Evolutionary conservation across 1,139 yeast species (phyloP).

Genomic region (Scheffersomyces parashehatae): DNA sequence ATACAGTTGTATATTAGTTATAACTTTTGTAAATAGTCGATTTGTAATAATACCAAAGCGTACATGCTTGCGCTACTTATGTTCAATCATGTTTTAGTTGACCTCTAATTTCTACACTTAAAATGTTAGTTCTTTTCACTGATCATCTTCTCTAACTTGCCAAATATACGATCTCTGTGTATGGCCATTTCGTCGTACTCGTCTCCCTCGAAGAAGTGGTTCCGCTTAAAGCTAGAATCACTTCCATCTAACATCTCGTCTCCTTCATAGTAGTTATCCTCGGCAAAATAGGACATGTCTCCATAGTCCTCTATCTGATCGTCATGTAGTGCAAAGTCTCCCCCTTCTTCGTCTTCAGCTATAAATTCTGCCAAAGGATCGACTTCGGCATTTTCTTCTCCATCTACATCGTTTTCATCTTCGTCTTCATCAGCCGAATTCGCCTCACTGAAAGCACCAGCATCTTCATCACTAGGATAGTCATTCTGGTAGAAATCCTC

Average conservation of each 20-base stretch:
- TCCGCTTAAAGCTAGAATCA: conserved; percentile 33
- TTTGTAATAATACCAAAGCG: conserved; percentile 33
- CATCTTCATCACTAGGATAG: conserved; percentile 92
- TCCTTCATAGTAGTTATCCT: conserved; percentile 24
- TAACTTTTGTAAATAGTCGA: conserved; percentile 33
- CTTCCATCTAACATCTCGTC: conserved; percentile 20
- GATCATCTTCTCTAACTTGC: conserved; percentile 53
- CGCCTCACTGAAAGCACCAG: conserved; percentile 32
- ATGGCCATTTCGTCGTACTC: conserved; percentile 60
- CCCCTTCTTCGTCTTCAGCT: conserved; percentile 20
- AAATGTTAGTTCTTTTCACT: conserved; percentile 10
- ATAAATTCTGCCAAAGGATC: conserved; percentile 6
- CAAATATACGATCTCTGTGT: conserved; percentile 64
- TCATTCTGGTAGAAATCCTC: conserved; percentile 92
- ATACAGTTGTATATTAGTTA: conserved; percentile 25
- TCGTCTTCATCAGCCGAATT: conserved; percentile 18
- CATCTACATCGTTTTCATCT: conserved; percentile 31
- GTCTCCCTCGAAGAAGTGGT: conserved; percentile 54
- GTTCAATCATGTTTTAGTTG: conserved; percentile 16
- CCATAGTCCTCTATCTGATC: conserved; percentile 24
- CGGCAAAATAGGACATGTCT: conserved; percentile 11
- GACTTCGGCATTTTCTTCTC: conserved; percentile 33
- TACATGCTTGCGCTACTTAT: conserved; percentile 39
- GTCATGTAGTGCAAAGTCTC: conserved; percentile 25
- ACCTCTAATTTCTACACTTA: background rate